These are phyloP conservation scores for Pilaira anomala DNA, from an alignment of 192 early-diverging fungal species.

Conservation along the genomic window DNA sequence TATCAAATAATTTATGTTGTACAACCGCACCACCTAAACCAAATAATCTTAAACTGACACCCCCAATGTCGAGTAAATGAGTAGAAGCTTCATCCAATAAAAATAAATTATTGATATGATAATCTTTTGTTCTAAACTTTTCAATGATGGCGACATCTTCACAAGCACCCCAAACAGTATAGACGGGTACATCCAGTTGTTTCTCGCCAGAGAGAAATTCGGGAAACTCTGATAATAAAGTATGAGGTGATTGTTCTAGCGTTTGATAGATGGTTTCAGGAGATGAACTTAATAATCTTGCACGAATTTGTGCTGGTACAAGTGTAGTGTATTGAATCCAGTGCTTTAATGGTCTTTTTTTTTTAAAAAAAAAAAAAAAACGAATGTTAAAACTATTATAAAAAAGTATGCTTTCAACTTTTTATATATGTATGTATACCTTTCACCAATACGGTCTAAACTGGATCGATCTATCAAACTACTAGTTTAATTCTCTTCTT, in stretches of 20 bases:
- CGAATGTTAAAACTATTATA: not conserved
- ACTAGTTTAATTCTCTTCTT: not conserved
- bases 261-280: constrained; percentile 40
- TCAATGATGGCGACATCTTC: constrained; percentile 59
- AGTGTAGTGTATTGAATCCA: constrained; percentile 55
- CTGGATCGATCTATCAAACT: constrained; percentile 40
- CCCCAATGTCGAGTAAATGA: constrained; percentile 50
- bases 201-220: constrained; percentile 41
- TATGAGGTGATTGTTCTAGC: constrained; percentile 36
- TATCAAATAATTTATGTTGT: constrained; percentile 60
- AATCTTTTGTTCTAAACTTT: constrained; percentile 48
- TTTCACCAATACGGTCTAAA: constrained; percentile 50
- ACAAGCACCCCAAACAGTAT: constrained; percentile 61
- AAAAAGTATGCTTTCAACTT: not conserved
- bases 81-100: constrained; percentile 54
- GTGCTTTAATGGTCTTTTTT: constrained; percentile 51
- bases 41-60: constrained; percentile 54
- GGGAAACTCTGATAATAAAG: constrained; percentile 54
- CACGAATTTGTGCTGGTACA: constrained; percentile 41
- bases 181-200: constrained; percentile 51
- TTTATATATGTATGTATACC: constrained; percentile 29
- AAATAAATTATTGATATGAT: constrained; percentile 46
- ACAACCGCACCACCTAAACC: constrained; percentile 59
- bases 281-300: constrained; percentile 37
- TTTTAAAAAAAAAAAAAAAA: not conserved